Evolutionary conservation across 805 yeast genomes (phyloP), one percentile per base, ranked within the genome.

Genomic region (Wickerhamiella domercqiae): DNA sequence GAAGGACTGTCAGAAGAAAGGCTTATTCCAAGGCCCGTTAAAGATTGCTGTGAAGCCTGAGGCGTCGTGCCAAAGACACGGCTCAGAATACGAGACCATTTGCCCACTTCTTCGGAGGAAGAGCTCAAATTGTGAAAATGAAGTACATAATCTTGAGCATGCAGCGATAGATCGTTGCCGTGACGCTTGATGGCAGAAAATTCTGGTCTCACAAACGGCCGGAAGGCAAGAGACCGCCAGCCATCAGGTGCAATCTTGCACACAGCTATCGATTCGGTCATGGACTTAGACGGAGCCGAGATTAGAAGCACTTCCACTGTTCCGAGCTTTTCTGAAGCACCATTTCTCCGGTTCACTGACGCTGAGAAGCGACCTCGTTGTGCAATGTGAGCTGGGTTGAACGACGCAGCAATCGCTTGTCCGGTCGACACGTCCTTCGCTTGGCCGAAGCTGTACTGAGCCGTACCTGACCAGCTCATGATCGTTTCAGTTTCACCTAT

Each of bases 161-260:
- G 35, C 24, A 46, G 26, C n/a, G 44, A 42, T 3, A 46, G 25
- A 2, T 35, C 28, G 31, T 39, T 38, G 13, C 49, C 49, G 26
- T 45, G 48, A 9, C 49, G 48, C 32, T 37, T 42, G 21, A 45
- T 40, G 15, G 33, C 38, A 17, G 42, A 40, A 31, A 46, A 44
- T 29, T 36, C 39, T 4, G 41, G 29, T 1, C 48, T 46, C 2
- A n/a, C 13, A 22, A 46, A 17, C 9, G 39, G 24, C 2, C 48
- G 49, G 29, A 46, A 46, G 21, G 40, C 26, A 9, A 46, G 37
- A 19, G 28, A 22, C 20, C 29, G 26, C 20, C 35, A 37, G 19
- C 18, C 24, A 13, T 9, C 16, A 5, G 33, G 13, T 16, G n/a
- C 14, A 5, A 30, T n/a, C 33, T 16, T 13, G 33, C 33, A 30